These are phyloP conservation scores for Dactylonectria estremocensis DNA, from an alignment of 2,329 filamentous ascomycete genomes.

Conservation along the genomic window DNA sequence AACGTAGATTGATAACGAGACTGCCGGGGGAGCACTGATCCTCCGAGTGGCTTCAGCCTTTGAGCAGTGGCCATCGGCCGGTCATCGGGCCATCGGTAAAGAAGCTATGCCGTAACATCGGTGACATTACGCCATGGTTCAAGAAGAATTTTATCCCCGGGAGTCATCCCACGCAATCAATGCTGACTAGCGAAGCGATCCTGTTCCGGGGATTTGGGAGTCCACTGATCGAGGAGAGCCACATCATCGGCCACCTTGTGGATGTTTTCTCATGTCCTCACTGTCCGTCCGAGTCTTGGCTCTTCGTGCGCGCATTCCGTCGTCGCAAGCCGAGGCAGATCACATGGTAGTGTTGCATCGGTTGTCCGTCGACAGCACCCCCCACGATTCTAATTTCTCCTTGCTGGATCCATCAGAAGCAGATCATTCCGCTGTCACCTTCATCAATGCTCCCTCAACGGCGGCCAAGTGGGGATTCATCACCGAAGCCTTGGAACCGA, in stretches of 20 bases:
- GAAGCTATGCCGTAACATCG: not conserved
- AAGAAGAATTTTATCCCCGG: constrained; percentile 2
- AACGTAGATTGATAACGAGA: not conserved
- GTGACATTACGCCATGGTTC: not conserved
- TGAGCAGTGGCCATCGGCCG: not conserved
- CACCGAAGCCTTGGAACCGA: not conserved
- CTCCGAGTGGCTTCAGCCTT: not conserved
- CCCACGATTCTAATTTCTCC: not conserved
- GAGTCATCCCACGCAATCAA: constrained; percentile 22
- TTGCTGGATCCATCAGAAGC: not conserved
- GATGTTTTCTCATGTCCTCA: not conserved
- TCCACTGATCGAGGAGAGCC: constrained; percentile 5
- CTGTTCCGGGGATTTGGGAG: constrained; percentile 21
- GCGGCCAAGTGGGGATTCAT: constrained; percentile 17
- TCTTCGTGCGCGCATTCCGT: constrained; percentile 7
- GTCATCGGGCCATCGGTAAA: not conserved
- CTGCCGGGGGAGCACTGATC: not conserved
- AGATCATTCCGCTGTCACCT: not conserved
- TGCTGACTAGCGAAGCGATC: constrained; percentile 6
- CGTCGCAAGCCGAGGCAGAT: not conserved
- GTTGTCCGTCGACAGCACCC: not conserved
- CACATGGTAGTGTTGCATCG: not conserved
- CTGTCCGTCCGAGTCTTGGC: not conserved
- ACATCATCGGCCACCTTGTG: not conserved
- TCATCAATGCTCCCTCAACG: constrained; percentile 2